Evolutionary conservation across 169 alveolate species (phyloP), one percentile per base, ranked within the genome.

Genomic region (Eimeria zaria): DNA sequence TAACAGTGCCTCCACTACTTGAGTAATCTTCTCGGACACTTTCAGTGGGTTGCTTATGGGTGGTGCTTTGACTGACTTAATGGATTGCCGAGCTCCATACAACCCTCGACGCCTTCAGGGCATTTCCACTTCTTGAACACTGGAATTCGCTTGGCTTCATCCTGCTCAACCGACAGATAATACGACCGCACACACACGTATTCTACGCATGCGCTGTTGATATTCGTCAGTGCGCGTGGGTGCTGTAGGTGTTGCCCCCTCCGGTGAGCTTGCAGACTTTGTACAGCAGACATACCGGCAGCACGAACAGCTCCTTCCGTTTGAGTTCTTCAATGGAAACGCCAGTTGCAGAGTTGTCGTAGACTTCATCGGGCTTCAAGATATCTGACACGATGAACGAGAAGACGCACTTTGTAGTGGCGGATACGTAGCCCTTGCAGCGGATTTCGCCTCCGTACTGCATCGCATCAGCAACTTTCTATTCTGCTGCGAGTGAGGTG

Each of bases 361-460:
- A 58, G 41, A 14, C 60, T 58, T 62, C 89, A 55, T 58, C 69
- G 36, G 96, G 96, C 55, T 73, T 44, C 64, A 92, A n/a, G 46
- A 92, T 69, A 48, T 92, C 96, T 30, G 83, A 83, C 81, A 92
- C 73, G 20, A 60, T n/a, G 74, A 92, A 92, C 67, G 83, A 84
- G 74, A 92, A 92, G 85, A 84, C 78, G 85, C 96, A 92, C 36
- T 84, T 74, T n/a, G 89, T 92, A 33, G 92, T 64, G 30, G 96
- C 89, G 24, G 89, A 76, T 76, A 92, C 76, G 62, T 92, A 92
- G 60, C 96, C 96, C 71, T 84, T 83, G 85, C 96, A 92, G 62
- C 76, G 84, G 41, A 92, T 80, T 55, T 92, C 96, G 73, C 90
- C 69, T 22, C 96, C 96, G 41, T 92, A 83, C 96, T 92, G 91